Evolutionary conservation across 345 rosid genomes (phyloP).

Genomic region (Populus deltoides): DNA sequence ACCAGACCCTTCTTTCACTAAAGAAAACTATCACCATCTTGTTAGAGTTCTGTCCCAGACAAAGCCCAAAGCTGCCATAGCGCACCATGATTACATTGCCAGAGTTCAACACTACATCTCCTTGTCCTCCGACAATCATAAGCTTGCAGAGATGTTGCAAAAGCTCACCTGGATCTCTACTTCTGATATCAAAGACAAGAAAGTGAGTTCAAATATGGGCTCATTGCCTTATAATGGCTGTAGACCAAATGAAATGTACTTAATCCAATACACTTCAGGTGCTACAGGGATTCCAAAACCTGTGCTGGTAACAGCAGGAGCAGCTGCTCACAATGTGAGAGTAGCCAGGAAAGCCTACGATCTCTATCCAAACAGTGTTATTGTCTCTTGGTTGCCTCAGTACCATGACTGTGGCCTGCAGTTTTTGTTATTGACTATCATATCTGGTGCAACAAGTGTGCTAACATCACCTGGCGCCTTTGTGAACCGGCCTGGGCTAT

Average conservation of each 20-base stretch:
- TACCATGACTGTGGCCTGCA: slow-evolving; percentile 68
- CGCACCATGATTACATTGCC: slow-evolving; percentile 32
- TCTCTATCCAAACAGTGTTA: slow-evolving; percentile 47
- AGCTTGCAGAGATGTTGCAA: slow-evolving; percentile 33
- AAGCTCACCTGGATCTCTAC: slow-evolving; percentile 46
- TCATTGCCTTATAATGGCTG: slow-evolving; percentile 32
- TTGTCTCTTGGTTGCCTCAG: slow-evolving; percentile 62
- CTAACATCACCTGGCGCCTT: slow-evolving; percentile 45
- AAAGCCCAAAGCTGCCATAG: slow-evolving; percentile 59
- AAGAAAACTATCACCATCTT: slow-evolving; percentile 40
- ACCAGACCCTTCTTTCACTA: slow-evolving; percentile 36
- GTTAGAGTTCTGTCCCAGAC: slow-evolving; percentile 51
- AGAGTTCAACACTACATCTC: slow-evolving; percentile 28
- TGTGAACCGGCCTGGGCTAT: slow-evolving; percentile 44
- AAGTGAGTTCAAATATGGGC: background rate
- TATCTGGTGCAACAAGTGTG: slow-evolving; percentile 58
- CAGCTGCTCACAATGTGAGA: slow-evolving; percentile 66
- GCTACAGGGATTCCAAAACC: slow-evolving; percentile 66
- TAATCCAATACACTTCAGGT: slow-evolving; percentile 71
- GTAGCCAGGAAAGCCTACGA: slow-evolving; percentile 55
- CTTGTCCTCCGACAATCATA: slow-evolving; percentile 27
- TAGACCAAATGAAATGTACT: slow-evolving; percentile 39
- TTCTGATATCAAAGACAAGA: slow-evolving; percentile 24
- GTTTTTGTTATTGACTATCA: slow-evolving; percentile 48
- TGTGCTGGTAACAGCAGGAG: slow-evolving; percentile 54